A percentile compares a stretch with the other conserved stretches of the same genome.
These are phyloP conservation scores for Xylaria sp. DNA, from an alignment of 2,329 filamentous ascomycete species.

Conservation along the genomic window DNA sequence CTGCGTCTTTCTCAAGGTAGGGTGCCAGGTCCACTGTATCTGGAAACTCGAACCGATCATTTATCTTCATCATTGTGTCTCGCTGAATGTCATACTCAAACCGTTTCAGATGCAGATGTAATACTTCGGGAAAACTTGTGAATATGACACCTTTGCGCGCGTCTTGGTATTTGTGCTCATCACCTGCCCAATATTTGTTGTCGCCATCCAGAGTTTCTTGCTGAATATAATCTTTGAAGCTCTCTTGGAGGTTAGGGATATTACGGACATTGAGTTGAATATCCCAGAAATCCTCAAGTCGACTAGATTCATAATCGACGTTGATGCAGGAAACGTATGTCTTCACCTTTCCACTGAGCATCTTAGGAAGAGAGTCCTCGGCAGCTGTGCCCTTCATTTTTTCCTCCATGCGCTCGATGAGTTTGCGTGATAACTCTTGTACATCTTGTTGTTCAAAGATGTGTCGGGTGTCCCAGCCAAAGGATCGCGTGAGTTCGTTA, in stretches of 20 bases:
- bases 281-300: conserved; percentile 98
- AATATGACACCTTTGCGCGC: conserved; percentile 99
- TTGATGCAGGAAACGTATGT: conserved; percentile 99
- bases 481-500: conserved; percentile 93
- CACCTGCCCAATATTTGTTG: conserved; percentile 95
- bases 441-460: conserved; percentile 99
- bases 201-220: conserved; percentile 98
- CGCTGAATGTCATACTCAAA: conserved; percentile 98
- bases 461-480: conserved; percentile 97
- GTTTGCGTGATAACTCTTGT: conserved; percentile 92
- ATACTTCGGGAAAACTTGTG: conserved; percentile 90
- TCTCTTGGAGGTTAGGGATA: conserved; percentile 92
- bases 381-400: conserved; percentile 97
- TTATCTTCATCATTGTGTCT: conserved; percentile 99
- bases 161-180: conserved; percentile 91
- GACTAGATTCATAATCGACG: conserved; percentile 95
- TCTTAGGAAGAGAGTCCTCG: conserved; percentile 85
- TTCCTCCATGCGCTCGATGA: conserved; percentile 97
- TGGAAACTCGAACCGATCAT: conserved; percentile 90
- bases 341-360: conserved; percentile 98
- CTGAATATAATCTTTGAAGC: conserved; percentile 95
- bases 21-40: conserved; percentile 85
- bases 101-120: conserved; percentile 94
- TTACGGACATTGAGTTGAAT: conserved; percentile 96
- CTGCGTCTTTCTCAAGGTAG: conserved; percentile 86